phyloP scores from a whole-genome alignment of 805 yeast species.

The Wickerhamiella azyma region DNA sequence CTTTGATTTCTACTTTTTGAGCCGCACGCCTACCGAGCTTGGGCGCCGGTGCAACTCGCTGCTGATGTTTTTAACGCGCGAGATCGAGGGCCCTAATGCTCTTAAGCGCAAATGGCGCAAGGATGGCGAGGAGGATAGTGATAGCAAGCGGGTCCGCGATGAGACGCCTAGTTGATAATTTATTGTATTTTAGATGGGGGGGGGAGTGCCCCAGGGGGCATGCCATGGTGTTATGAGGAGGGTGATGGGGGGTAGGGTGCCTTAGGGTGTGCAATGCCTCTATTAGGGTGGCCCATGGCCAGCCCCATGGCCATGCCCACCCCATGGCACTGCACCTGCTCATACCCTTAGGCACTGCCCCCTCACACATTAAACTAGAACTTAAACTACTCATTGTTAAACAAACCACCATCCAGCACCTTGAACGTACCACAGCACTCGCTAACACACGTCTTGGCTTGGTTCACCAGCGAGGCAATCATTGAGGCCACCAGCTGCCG shows the following conservation, averaged over 20 bases:
- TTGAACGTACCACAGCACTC: constrained; percentile 11
- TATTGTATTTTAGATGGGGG: background rate
- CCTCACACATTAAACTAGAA: too few relatives aligned
- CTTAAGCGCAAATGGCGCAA: constrained; percentile 21
- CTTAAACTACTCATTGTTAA: background rate
- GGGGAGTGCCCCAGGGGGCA: background rate
- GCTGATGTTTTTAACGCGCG: constrained; percentile 60
- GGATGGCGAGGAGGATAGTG: constrained; percentile 2
- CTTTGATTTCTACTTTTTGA: constrained; percentile 75
- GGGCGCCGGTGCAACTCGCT: constrained; percentile 73
- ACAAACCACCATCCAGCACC: constrained; percentile 14
- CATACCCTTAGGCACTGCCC: too few relatives aligned
- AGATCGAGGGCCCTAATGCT: constrained; percentile 34
- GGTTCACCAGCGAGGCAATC: background rate
- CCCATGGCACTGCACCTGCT: too few relatives aligned
- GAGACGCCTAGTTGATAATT: background rate
- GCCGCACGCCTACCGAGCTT: constrained; percentile 64
- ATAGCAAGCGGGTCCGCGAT: background rate
- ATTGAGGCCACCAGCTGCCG: background rate
- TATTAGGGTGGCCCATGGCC: too few relatives aligned
- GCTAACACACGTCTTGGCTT: constrained; percentile 10
- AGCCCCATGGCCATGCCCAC: too few relatives aligned
- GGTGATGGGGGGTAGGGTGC: too few relatives aligned
- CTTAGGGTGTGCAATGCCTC: too few relatives aligned
- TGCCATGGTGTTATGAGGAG: too few relatives aligned